Evolutionary conservation across 768 basidiomycete genomes (phyloP).

Genomic region (Naganishia antarctica): DNA sequence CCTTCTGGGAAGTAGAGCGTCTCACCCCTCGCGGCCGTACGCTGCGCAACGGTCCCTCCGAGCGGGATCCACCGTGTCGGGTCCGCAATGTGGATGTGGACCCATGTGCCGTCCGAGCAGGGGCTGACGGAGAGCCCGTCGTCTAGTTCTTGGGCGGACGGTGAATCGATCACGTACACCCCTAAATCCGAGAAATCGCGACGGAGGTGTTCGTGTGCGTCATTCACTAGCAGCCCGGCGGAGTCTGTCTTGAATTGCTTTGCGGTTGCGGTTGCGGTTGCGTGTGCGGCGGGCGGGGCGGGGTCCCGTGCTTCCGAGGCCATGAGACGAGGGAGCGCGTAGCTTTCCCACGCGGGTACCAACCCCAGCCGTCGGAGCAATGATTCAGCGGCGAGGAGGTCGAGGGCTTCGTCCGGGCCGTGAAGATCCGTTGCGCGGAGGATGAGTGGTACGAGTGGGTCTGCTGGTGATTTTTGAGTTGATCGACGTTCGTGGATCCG

Average conservation of each 20-base stretch:
- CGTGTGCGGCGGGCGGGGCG: background rate
- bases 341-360: background rate
- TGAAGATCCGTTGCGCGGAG: slow-evolving; percentile 15
- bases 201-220: slow-evolving; percentile 54
- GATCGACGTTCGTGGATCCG: slow-evolving; percentile 44
- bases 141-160: slow-evolving; percentile 76
- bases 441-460: slow-evolving; percentile 56
- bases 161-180: slow-evolving; percentile 83
- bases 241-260: too few species aligned
- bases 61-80: slow-evolving; percentile 75
- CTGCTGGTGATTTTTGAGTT: slow-evolving; percentile 63
- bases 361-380: slow-evolving; percentile 21
- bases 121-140: slow-evolving; percentile 84
- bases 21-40: slow-evolving; percentile 56
- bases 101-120: slow-evolving; percentile 60
- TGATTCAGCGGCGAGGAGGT: slow-evolving; percentile 7
- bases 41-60: slow-evolving; percentile 59
- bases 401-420: slow-evolving; percentile 10
- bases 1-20: slow-evolving; percentile 65
- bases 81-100: slow-evolving; percentile 90
- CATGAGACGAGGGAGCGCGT: background rate
- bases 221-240: background rate
- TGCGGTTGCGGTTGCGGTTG: too few species aligned
- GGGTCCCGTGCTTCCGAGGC: background rate
- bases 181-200: slow-evolving; percentile 76